phyloP scores from a whole-genome alignment of 2,329 filamentous ascomycete species.

The Alternaria conjuncta region DNA sequence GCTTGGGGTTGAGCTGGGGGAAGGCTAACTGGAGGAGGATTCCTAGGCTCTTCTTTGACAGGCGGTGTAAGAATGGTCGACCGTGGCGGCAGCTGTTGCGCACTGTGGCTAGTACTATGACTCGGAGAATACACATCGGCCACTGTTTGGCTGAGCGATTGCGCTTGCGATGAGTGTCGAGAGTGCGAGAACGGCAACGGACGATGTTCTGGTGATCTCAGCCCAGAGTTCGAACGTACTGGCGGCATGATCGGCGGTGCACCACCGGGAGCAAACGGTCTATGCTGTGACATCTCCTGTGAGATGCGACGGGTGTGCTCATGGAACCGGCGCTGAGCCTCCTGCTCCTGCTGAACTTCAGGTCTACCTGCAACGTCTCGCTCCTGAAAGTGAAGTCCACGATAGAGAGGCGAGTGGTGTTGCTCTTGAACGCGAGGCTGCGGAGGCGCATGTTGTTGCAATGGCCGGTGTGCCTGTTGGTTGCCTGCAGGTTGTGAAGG shows the following conservation, averaged over 20 bases:
- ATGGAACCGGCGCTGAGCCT: slow-evolving; percentile 34
- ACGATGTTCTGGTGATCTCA: slow-evolving; percentile 41
- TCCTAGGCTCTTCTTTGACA: slow-evolving; percentile 44
- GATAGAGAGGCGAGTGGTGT: slow-evolving; percentile 34
- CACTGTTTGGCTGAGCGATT: slow-evolving; percentile 28
- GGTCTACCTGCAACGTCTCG: slow-evolving; percentile 31
- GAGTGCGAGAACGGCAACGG: slow-evolving; percentile 38
- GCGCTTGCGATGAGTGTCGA: slow-evolving; percentile 34
- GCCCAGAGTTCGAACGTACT: slow-evolving; percentile 32
- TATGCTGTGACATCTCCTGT: slow-evolving; percentile 37
- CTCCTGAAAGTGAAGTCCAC: slow-evolving; percentile 34
- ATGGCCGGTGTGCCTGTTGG: slow-evolving; percentile 26
- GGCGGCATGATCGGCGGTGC: slow-evolving; percentile 30
- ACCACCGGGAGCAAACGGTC: slow-evolving; percentile 29
- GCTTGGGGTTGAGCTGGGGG: slow-evolving; percentile 29
- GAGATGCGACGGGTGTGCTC: slow-evolving; percentile 42
- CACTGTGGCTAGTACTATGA: slow-evolving; percentile 20
- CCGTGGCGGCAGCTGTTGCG: slow-evolving; percentile 33
- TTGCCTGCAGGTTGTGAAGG: slow-evolving; percentile 34
- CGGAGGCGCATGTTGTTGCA: slow-evolving; percentile 37
- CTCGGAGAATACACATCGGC: slow-evolving; percentile 30
- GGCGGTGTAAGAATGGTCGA: slow-evolving; percentile 38
- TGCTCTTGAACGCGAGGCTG: slow-evolving; percentile 38
- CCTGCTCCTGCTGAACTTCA: slow-evolving; percentile 41
- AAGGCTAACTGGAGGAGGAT: slow-evolving; percentile 28